Conservation (phyloP, 1,284 basidiomycete genomes). For the Rhodotorula sp. region DNA sequence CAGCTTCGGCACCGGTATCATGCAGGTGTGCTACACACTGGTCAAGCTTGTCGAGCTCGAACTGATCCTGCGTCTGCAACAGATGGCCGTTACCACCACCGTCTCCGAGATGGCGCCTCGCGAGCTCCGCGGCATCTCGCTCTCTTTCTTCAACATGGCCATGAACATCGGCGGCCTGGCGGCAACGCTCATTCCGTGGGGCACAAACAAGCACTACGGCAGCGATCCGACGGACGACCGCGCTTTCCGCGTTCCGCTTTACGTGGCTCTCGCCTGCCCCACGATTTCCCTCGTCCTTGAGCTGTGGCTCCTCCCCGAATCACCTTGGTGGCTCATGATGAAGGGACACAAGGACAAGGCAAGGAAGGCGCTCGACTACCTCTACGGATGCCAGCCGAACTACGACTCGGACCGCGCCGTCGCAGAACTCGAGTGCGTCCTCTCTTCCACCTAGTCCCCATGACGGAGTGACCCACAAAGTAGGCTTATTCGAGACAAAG, state of each 20-base stretch:
- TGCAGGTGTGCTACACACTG: slow-evolving; percentile 8
- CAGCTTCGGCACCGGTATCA: slow-evolving; percentile 36
- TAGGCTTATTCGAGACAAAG: no score
- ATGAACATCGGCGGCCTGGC: slow-evolving; percentile 30
- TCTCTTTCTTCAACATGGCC: slow-evolving; percentile 36
- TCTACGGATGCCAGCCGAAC: neutral
- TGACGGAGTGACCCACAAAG: no score
- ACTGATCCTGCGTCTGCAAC: neutral
- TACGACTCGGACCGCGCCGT: slow-evolving; percentile 26
- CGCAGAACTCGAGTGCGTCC: slow-evolving; percentile 7
- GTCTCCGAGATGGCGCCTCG: slow-evolving; percentile 42
- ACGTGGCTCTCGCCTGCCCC: slow-evolving; percentile 36
- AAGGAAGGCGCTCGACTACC: neutral
- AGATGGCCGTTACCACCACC: slow-evolving; percentile 33
- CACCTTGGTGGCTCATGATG: slow-evolving; percentile 11
- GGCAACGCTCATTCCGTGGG: slow-evolving; percentile 35
- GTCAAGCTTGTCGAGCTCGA: no score
- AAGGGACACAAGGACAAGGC: slow-evolving; percentile 7
- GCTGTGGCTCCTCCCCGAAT: slow-evolving; percentile 24
- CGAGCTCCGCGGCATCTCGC: slow-evolving; percentile 35
- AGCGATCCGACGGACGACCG: slow-evolving; percentile 4
- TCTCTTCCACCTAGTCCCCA: no score
- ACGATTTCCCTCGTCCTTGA: slow-evolving; percentile 30
- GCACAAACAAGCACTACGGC: slow-evolving; percentile 23
- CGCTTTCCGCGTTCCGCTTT: slow-evolving; percentile 32